Conservation (phyloP, 805 yeast species). For the Ogataea parapolymorpha region DNA sequence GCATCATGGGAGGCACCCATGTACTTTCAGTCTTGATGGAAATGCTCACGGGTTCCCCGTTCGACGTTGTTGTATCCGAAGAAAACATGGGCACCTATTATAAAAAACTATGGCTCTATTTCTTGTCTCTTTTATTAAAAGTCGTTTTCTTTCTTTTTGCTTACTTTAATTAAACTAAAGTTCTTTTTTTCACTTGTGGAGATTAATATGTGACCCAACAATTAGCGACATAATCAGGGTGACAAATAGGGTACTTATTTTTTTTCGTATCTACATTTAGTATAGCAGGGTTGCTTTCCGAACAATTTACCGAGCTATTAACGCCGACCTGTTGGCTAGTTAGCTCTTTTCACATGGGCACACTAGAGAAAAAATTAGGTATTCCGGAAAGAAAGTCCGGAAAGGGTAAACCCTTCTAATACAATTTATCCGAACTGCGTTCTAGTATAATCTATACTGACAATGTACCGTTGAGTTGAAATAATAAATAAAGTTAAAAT, state of each 20-base stretch:
- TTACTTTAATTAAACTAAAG: not conserved
- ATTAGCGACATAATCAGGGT: not conserved
- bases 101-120: not conserved
- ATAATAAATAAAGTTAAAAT: slow-evolving; percentile 3
- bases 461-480: not conserved
- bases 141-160: not conserved
- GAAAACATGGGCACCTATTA: not conserved
- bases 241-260: not conserved
- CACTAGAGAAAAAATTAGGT: too few species aligned
- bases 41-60: not conserved
- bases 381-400: too few species aligned
- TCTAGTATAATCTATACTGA: too few species aligned
- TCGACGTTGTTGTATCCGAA: not conserved
- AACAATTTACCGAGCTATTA: not conserved
- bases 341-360: too few species aligned
- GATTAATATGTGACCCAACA: not conserved
- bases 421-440: too few species aligned
- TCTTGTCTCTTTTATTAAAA: not conserved
- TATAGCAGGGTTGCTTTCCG: not conserved
- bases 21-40: not conserved
- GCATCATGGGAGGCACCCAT: slow-evolving; percentile 2
- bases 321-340: too few species aligned
- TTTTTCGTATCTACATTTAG: too few species aligned
- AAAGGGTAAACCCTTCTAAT: too few species aligned
- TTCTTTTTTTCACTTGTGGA: not conserved